phyloP scores from a whole-genome alignment of 1,139 yeast genomes.

The Debaryomyces coudertii region DNA sequence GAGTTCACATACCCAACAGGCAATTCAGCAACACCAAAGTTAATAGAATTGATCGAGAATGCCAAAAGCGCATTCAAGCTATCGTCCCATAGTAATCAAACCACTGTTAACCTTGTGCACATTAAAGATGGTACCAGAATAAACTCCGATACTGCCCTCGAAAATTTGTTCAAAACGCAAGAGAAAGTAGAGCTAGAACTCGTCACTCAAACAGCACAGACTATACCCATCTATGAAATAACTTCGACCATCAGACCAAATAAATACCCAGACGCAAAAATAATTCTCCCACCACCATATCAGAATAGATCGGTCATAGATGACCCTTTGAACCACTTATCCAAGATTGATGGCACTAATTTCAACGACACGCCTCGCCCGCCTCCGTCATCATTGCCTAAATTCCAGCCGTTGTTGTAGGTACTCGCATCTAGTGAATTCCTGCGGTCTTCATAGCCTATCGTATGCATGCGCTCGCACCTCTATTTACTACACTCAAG shows the following conservation, averaged over 20 bases:
- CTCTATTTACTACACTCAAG: neutral
- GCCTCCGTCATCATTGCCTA: constrained; percentile 36
- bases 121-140: constrained; percentile 27
- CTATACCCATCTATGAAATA: constrained; percentile 41
- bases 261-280: constrained; percentile 22
- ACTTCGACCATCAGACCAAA: constrained; percentile 36
- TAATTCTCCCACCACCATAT: constrained; percentile 37
- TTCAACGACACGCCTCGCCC: constrained; percentile 30
- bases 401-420: constrained; percentile 41
- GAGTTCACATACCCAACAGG: constrained; percentile 63
- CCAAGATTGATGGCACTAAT: constrained; percentile 9
- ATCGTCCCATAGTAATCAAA: constrained; percentile 23
- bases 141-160: constrained; percentile 39
- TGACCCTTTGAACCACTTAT: constrained; percentile 5
- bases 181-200: constrained; percentile 39
- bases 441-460: neutral
- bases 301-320: constrained; percentile 16
- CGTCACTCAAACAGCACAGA: constrained; percentile 34
- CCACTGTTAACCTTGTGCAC: constrained; percentile 26
- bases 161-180: constrained; percentile 34
- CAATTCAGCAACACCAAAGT: constrained; percentile 69
- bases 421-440: neutral
- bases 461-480: neutral
- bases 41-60: constrained; percentile 67
- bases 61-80: constrained; percentile 68